phyloP scores from a whole-genome alignment of 1,139 yeast genomes.

The Debaryomyces coudertii region DNA sequence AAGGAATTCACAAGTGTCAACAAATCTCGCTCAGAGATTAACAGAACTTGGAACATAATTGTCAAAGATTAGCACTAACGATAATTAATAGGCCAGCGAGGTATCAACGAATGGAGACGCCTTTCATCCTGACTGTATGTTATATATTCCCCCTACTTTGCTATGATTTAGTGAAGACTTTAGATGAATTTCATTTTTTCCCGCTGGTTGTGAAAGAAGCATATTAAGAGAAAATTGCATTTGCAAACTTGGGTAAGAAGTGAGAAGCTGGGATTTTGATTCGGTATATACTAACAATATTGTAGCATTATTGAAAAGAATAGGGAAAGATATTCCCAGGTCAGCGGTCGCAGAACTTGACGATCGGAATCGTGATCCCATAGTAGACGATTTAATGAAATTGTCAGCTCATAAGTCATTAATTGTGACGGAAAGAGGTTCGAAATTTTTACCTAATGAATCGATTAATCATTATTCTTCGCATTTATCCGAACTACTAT shows the following conservation, averaged over 20 bases:
- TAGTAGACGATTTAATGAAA: constrained; percentile 35
- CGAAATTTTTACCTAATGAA: constrained; percentile 11
- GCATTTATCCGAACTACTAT: constrained; percentile 32
- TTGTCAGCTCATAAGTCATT: constrained; percentile 32
- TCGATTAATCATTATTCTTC: constrained; percentile 30
- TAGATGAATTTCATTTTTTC: background rate
- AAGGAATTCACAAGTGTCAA: background rate
- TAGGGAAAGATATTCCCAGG: constrained; percentile 19
- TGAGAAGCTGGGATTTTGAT: background rate
- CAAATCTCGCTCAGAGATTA: background rate
- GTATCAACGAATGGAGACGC: constrained; percentile 13
- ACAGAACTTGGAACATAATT: background rate
- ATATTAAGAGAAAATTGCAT: constrained; percentile 15
- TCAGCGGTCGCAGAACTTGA: constrained; percentile 11
- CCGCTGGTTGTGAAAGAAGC: constrained; percentile 13
- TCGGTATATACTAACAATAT: constrained; percentile 7
- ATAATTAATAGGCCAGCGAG: constrained; percentile 9
- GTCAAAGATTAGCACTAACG: constrained; percentile 11
- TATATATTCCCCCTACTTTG: constrained; percentile 18
- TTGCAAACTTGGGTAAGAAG: background rate
- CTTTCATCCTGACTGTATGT: constrained; percentile 30
- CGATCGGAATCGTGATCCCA: constrained; percentile 26
- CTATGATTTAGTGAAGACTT: background rate
- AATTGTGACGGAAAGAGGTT: constrained; percentile 16
- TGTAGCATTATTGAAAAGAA: constrained; percentile 20